Percentiles rank a stretch among this genome's conserved stretches.
These are phyloP conservation scores for Prototheca cutis DNA, from an alignment of 163 green algal genomes.

Conservation along the genomic window DNA sequence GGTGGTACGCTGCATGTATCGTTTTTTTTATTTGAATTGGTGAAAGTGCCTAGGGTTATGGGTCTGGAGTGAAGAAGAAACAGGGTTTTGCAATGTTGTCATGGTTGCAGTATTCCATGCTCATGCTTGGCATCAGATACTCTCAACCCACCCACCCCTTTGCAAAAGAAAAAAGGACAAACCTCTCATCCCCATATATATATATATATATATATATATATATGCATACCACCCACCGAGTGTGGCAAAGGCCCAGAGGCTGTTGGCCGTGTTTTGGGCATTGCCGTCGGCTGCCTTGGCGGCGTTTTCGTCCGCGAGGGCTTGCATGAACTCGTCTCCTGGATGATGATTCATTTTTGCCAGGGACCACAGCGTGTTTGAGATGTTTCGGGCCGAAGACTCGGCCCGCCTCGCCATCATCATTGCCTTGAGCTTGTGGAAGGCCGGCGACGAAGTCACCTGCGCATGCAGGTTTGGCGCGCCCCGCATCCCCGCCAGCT, in stretches of 20 bases:
- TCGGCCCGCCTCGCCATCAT: constrained; percentile 14
- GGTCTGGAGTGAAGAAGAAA: too few relatives aligned
- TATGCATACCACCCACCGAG: too few relatives aligned
- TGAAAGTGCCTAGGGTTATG: too few relatives aligned
- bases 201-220: too few relatives aligned
- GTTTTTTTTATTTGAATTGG: too few relatives aligned
- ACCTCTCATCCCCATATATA: too few relatives aligned
- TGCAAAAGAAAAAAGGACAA: too few relatives aligned
- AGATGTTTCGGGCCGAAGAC: constrained; percentile 35
- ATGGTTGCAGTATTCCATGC: too few relatives aligned
- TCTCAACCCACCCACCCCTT: too few relatives aligned
- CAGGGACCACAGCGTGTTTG: constrained; percentile 43
- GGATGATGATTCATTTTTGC: constrained; percentile 46
- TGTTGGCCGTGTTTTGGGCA: constrained; percentile 44
- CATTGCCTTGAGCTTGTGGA: constrained; percentile 23
- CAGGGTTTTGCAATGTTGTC: too few relatives aligned
- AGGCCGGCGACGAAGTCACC: constrained; percentile 18
- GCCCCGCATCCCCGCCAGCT: constrained; percentile 29
- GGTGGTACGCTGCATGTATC: constrained; percentile 34
- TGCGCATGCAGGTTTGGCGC: constrained; percentile 19
- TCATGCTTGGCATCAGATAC: too few relatives aligned
- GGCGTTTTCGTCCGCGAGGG: constrained; percentile 15
- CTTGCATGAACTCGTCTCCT: constrained; percentile 24
- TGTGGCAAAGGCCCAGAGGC: constrained; percentile 36
- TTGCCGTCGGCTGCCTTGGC: constrained; percentile 20